Evolutionary conservation across 2,329 filamentous ascomycete genomes (phyloP), one percentile per base, ranked within the genome.

Genomic region (Gnomoniopsis sp.): DNA sequence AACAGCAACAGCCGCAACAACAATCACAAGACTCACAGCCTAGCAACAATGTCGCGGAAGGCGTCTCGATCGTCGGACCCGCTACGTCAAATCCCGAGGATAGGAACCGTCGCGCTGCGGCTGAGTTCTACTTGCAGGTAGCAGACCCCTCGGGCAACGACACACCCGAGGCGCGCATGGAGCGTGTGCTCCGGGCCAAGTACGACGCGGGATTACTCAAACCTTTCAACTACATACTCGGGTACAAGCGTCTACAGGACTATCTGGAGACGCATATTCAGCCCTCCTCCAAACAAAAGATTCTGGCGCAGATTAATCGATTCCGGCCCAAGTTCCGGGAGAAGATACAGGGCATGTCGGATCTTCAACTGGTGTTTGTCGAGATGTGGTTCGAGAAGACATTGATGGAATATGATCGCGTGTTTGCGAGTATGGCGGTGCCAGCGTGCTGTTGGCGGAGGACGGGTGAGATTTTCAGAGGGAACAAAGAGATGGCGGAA

Each of bases 371-470:
- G 26, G 88, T 98, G 30, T 86, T 93, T 60, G 93, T 98, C 12
- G 95, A 99, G 75, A 97, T 98, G 91, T 98, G 95, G 93, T 98
- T 99, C 70, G 95, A 99, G 74, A 87, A 89, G 68, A 95, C 90
- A 63, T 77, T 99, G 66, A 95, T 98, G 89, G 95, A 98, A 71
- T 98, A 98, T 68, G 95, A 99, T 69, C 91, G 95, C 34, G 93
- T 99, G 1, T 99, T 99, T 77, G 95, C 95, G 2, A 96, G 92
- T 72, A 99, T 99, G 95, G 95, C 95, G 2, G 93, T 99, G 62
- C 95, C 95, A 0, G 95, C 95, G 15, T 99, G 95, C 74, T 96
- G 93, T 72, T 99, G 95, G 95, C 84, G 95, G 68, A 83, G 95
- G 68, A 99, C 95, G 0, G 95, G 95, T 11, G 95, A 99, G 77